Conservation (phyloP, 805 yeast genomes). For the Suhomyces sp. region DNA sequence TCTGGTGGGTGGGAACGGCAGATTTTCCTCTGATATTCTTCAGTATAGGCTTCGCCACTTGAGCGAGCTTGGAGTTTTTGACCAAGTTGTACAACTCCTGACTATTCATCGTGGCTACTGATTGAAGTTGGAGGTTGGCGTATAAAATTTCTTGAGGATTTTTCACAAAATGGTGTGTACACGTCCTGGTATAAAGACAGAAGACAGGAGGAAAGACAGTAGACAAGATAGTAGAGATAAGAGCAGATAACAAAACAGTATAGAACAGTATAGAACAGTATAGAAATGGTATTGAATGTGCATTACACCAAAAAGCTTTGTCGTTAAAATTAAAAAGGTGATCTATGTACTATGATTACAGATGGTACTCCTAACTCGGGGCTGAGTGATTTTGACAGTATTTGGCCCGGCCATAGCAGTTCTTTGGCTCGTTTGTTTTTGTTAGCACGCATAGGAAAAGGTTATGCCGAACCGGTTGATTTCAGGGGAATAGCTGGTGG, state of each 20-base stretch:
- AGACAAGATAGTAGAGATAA: too few relatives aligned
- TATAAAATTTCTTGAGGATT: not conserved
- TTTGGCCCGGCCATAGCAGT: too few relatives aligned
- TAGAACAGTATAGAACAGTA: too few relatives aligned
- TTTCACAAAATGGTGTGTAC: not conserved
- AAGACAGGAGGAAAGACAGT: too few relatives aligned
- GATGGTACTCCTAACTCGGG: too few relatives aligned
- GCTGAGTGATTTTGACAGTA: too few relatives aligned
- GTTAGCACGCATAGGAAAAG: slow-evolving; percentile 57
- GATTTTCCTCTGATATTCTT: slow-evolving; percentile 28
- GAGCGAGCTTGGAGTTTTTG: slow-evolving; percentile 41
- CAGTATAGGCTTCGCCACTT: slow-evolving; percentile 42
- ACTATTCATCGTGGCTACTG: slow-evolving; percentile 20
- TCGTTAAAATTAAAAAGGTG: too few relatives aligned
- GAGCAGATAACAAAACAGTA: too few relatives aligned
- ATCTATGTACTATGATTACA: too few relatives aligned
- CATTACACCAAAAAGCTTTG: too few relatives aligned
- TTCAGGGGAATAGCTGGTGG: slow-evolving; percentile 42
- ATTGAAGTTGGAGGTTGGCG: not conserved
- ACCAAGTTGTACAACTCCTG: slow-evolving; percentile 35
- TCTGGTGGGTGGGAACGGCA: slow-evolving; percentile 64
- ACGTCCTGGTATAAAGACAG: not conserved
- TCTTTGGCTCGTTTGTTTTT: not conserved
- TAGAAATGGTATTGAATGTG: too few relatives aligned
- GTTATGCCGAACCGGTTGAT: slow-evolving; percentile 55